These are phyloP conservation scores for Trametes cingulata DNA, from an alignment of 768 basidiomycete species.

Conservation along the genomic window DNA sequence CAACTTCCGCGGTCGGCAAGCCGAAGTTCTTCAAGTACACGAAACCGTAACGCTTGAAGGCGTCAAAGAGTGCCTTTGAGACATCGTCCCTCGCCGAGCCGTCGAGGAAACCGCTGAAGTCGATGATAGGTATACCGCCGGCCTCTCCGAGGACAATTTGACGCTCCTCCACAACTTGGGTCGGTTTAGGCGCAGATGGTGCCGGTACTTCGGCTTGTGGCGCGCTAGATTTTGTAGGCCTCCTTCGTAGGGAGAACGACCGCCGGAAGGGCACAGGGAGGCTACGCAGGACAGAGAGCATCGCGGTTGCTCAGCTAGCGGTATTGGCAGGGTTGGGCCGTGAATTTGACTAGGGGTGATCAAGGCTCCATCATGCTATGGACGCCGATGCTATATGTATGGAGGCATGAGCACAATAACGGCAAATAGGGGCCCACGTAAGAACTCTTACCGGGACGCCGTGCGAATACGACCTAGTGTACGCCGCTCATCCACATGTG, in stretches of 20 bases:
- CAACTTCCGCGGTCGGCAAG: constrained; percentile 34
- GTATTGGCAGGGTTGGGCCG: background rate
- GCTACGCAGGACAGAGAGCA: background rate
- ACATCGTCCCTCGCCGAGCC: constrained; percentile 38
- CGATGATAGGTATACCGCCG: constrained; percentile 36
- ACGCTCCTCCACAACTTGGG: background rate
- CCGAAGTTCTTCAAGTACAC: constrained; percentile 28
- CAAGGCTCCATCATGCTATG: background rate
- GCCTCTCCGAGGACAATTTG: background rate
- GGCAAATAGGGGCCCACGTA: constrained; percentile 1
- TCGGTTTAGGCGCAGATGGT: background rate
- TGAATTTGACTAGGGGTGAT: background rate
- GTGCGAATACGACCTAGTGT: background rate
- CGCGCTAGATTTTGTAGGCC: too few species aligned
- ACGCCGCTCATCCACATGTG: background rate
- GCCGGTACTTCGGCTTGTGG: background rate
- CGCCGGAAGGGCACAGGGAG: constrained; percentile 1
- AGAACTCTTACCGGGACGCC: background rate
- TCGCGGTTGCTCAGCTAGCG: background rate
- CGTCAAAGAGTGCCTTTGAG: constrained; percentile 40
- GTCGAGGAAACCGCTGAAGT: constrained; percentile 44
- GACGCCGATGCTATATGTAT: background rate
- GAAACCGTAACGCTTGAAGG: constrained; percentile 37
- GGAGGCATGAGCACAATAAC: background rate
- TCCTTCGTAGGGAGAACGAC: background rate